phyloP scores from a whole-genome alignment of 495 filamentous ascomycete genomes.

The Aspergillus leporis region DNA sequence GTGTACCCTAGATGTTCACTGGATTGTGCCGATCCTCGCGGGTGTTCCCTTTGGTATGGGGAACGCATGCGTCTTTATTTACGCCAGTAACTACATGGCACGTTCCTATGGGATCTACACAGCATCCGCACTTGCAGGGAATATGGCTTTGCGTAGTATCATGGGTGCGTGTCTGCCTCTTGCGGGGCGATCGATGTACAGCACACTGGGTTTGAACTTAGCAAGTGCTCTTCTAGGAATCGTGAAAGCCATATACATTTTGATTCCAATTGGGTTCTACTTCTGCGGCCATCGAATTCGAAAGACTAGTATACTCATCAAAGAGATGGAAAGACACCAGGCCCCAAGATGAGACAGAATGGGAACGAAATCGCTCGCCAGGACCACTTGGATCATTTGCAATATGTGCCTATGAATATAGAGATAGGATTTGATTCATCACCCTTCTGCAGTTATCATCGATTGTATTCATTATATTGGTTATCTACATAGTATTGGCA shows the following conservation, averaged over 20 bases:
- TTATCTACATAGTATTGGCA: too few relatives aligned
- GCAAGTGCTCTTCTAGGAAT: constrained; percentile 54
- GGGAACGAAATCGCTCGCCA: too few relatives aligned
- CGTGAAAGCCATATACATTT: constrained; percentile 7
- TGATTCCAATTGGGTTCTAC: constrained; percentile 12
- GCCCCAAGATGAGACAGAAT: too few relatives aligned
- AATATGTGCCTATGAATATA: too few relatives aligned
- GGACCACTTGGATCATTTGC: too few relatives aligned
- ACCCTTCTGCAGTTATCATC: too few relatives aligned
- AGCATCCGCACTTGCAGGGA: constrained; percentile 73
- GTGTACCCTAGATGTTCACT: constrained; percentile 67
- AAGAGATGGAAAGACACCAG: constrained; percentile 13
- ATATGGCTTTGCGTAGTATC: constrained; percentile 60
- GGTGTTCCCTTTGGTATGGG: constrained; percentile 75
- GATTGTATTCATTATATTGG: too few relatives aligned
- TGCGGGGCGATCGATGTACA: constrained; percentile 72
- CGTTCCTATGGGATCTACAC: constrained; percentile 73
- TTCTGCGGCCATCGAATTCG: constrained; percentile 8
- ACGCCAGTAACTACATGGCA: constrained; percentile 73
- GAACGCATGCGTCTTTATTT: constrained; percentile 72
- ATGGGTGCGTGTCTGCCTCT: constrained; percentile 71
- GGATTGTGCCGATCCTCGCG: constrained; percentile 70
- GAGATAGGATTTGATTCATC: too few relatives aligned
- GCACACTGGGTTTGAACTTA: constrained; percentile 66
- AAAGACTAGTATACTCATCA: constrained; percentile 6